Evolutionary conservation across 192 early-diverging fungal genomes (phyloP).

Genomic region (Coemansia sp.): DNA sequence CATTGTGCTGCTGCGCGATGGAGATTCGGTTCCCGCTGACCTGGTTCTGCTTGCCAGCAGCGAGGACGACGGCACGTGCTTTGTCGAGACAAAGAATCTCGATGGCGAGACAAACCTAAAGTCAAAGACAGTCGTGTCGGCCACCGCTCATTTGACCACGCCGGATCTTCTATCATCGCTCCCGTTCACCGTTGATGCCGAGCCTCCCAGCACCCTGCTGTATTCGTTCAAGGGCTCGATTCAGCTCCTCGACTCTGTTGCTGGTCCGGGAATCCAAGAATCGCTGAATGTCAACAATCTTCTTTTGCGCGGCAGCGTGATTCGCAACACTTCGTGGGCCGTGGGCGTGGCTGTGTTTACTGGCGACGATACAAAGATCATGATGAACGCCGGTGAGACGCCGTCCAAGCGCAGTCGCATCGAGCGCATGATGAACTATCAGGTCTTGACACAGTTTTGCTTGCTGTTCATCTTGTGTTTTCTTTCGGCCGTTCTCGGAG

Average conservation of each 20-base stretch:
- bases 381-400: constrained; percentile 90
- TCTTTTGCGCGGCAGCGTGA: constrained; percentile 85
- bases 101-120: constrained; percentile 99
- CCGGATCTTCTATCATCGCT: constrained; percentile 62
- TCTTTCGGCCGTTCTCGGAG: constrained; percentile 65
- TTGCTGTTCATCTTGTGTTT: constrained; percentile 74
- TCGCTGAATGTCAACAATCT: constrained; percentile 77
- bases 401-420: constrained; percentile 90
- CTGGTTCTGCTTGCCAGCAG: constrained; percentile 82
- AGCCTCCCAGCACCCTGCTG: constrained; percentile 84
- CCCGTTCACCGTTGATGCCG: constrained; percentile 74
- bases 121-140: constrained; percentile 66
- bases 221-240: constrained; percentile 83
- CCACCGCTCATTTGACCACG: constrained; percentile 60
- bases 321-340: constrained; percentile 89
- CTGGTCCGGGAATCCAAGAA: constrained; percentile 21
- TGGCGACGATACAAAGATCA: constrained; percentile 94
- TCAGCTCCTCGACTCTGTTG: constrained; percentile 35
- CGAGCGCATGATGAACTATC: constrained; percentile 89
- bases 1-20: constrained; percentile 75
- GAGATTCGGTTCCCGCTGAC: constrained; percentile 91
- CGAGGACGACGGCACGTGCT: constrained; percentile 81
- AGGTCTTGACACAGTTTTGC: constrained; percentile 79
- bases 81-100: constrained; percentile 97
- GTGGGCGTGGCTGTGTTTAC: constrained; percentile 88